Evolutionary conservation across 2,329 filamentous ascomycete species (phyloP), one percentile per base, ranked within the genome.

Genomic region (Ophiognomonia clavigignenti-juglandacearum): DNA sequence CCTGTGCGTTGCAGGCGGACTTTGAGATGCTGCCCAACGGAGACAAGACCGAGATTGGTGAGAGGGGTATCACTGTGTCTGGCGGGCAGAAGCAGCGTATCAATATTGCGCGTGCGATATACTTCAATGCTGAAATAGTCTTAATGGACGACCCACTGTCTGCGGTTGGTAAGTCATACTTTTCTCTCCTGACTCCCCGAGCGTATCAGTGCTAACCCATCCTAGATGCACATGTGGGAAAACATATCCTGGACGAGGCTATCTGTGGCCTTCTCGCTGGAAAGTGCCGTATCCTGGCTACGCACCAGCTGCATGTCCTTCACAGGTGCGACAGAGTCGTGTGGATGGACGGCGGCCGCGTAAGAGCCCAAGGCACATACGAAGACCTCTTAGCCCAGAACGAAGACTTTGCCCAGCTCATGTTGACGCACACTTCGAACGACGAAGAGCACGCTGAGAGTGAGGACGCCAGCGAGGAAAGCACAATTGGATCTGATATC

Each of bases 21-120:
- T 67, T 97, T 6, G 88, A 96, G 39, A 96, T 96, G 82, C 74
- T 97, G n/a, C 92, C 92, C 0, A 80, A 86, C 48, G 87, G 89
- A 11, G 93, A 97, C 58, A 67, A 78, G 57, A 98, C 92, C 0
- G 92, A 97, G 64, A 96, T 97, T 59, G 93, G 92, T 20, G 93
- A 97, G 65, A 83, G 90, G 51, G 92, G 93, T 44, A 96, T 97
- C 59, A 97, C 90, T 1, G 86, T 97, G 1, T 96, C 90, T 16
- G 92, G 93, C 47, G 92, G 92, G 2, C 92, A 97, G 65, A 96
- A 96, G 65, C 92, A 96, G 64, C 82, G 93, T 10, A 73, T 96
- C 55, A 97, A 96, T 61, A 96, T 97, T 59, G 93, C 93, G n/a
- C 80, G 93, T 40, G 82, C 83, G 50, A 85, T 86, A 54, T 77